Conservation (phyloP, 2,329 filamentous ascomycete genomes). For the Penicillium sclerotiorum region DNA sequence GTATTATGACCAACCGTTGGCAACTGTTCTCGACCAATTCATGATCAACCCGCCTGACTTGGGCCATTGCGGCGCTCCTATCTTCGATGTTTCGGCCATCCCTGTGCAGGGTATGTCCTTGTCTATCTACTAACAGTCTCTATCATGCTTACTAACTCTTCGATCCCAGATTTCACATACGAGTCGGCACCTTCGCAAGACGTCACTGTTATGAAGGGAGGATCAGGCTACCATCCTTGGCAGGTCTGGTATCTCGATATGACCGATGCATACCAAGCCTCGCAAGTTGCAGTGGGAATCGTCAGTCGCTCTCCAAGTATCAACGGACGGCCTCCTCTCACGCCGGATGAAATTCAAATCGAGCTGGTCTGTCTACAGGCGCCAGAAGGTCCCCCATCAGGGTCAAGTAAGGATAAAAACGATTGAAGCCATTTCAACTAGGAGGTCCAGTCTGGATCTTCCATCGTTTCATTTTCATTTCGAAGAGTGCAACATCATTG, state of each 20-base stretch:
- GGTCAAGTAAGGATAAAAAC: constrained; percentile 23
- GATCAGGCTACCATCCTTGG: constrained; percentile 34
- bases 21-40: constrained; percentile 33
- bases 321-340: constrained; percentile 24
- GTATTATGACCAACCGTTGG: constrained; percentile 33
- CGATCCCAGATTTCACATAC: constrained; percentile 34
- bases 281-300: constrained; percentile 42
- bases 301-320: constrained; percentile 37
- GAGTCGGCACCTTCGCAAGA: constrained; percentile 31
- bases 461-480: neutral
- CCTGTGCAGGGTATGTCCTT: constrained; percentile 35
- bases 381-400: constrained; percentile 36
- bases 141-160: neutral
- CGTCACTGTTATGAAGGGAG: constrained; percentile 33
- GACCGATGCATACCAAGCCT: constrained; percentile 35
- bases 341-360: constrained; percentile 36
- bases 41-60: constrained; percentile 24
- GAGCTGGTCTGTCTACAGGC: constrained; percentile 42
- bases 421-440: too few relatives aligned
- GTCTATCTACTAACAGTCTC: neutral
- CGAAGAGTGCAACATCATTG: neutral
- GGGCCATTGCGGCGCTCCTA: constrained; percentile 31
- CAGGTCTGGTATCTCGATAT: constrained; percentile 42
- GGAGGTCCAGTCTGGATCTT: neutral
- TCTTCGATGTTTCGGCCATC: constrained; percentile 38